Base-by-base conservation (phyloP, 2,329 filamentous ascomycete species). In the Hymenoscyphus scutula region DNA sequence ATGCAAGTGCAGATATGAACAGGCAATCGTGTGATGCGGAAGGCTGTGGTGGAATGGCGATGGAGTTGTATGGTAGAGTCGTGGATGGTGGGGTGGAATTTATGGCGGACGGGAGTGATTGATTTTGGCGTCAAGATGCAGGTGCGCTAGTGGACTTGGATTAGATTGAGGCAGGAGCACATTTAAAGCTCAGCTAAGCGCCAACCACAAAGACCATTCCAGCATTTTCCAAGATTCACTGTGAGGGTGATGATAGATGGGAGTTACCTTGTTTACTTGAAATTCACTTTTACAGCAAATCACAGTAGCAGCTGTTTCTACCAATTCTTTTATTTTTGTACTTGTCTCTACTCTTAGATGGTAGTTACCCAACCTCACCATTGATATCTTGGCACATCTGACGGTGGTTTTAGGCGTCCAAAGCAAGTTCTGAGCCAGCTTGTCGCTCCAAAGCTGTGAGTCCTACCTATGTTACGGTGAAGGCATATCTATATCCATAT, bases 391-490 rank as follows among this genome's bases (percentile, higher is more conserved):
- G 29, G 53, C n/a, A 34, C 53, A 19, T 37, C 17, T 37, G 11
- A 51, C 13, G 7, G 45, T 25, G 11, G 8, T 45, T 15, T 51
- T 51, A 51, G 45, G 45, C 29, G 5, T 30, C 25, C 23, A n/a
- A 48, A 29, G 27, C 41, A 5, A 59, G 17, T 30, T 27, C 17
- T 38, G 85, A 90, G 71, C 91, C 91, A 65, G 89, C 93, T 27
- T 97, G 93, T 73, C 92, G 96, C 79, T 85, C 92, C 62, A 85
- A 89, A 73, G 94, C 93, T 65, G 89, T 92, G 78, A 76, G 88
- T 82, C 54, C 48, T 30, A 23, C 54, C 48, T 30, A 23, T 30
- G 5, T 23, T 17, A 10, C 17, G 30, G 6, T 2, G 37, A 25
- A 10, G 5, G 2, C 29, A n/a, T 38, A 25, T n/a, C 34, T 1